A percentile compares a stretch with the other conserved stretches of the same genome.
Conservation (phyloP, 2,329 filamentous ascomycete species). For the Scytalidium lignicola region DNA sequence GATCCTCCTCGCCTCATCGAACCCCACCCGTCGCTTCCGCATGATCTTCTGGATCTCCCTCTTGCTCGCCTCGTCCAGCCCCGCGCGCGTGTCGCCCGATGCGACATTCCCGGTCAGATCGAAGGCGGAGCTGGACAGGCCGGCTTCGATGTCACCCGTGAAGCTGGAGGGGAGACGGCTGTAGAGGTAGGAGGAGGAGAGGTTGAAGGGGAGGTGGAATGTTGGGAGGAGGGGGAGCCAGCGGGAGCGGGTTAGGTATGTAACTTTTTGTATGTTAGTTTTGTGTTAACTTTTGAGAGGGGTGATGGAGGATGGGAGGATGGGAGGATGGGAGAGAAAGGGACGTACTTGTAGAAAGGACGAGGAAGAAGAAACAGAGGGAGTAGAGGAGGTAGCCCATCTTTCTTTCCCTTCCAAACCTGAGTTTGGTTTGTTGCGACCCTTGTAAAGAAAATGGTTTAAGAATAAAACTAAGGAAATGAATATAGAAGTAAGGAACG, state of each 20-base stretch:
- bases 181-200: slow-evolving; percentile 61
- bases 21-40: slow-evolving; percentile 75
- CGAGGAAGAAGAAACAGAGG: slow-evolving; percentile 64
- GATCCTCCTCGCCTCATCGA: slow-evolving; percentile 84
- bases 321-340: slow-evolving; percentile 7
- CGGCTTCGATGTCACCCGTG: slow-evolving; percentile 78
- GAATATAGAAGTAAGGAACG: background rate
- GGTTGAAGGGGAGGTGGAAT: slow-evolving; percentile 54
- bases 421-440: too few relatives aligned
- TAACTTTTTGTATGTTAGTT: slow-evolving; percentile 38
- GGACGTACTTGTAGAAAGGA: slow-evolving; percentile 61
- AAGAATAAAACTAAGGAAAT: background rate
- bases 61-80: slow-evolving; percentile 77
- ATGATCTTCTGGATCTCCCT: slow-evolving; percentile 82
- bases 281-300: too few relatives aligned
- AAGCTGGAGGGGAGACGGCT: slow-evolving; percentile 73
- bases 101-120: slow-evolving; percentile 77
- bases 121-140: slow-evolving; percentile 77
- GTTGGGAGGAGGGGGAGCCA: slow-evolving; percentile 71
- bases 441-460: too few relatives aligned
- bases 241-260: slow-evolving; percentile 73
- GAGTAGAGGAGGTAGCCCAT: slow-evolving; percentile 83
- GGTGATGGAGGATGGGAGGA: too few relatives aligned
- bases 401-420: too few relatives aligned
- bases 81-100: slow-evolving; percentile 70